Conservation (phyloP, 176 grass and related monocot genomes). For the Bonia amplexicaulis region DNA sequence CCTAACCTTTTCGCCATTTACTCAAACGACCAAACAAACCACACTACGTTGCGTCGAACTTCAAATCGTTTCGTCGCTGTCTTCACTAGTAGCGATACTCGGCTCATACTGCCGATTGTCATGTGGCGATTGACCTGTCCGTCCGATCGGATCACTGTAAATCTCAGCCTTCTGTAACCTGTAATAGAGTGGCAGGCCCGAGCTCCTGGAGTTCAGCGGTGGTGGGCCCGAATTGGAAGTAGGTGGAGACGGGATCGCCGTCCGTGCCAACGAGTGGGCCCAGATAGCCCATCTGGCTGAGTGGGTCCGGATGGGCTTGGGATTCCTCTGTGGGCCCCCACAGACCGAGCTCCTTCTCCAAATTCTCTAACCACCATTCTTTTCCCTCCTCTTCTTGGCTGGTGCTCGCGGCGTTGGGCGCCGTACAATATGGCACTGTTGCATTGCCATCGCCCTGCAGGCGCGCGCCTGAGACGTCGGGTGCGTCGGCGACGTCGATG, state of each 20-base stretch:
- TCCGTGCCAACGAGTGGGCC: background rate
- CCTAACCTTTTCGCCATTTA: background rate
- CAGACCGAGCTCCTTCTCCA: conserved; percentile 76
- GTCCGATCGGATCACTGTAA: background rate
- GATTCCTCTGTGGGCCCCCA: conserved; percentile 28
- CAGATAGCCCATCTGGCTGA: background rate
- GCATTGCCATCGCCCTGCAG: background rate
- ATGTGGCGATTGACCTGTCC: background rate
- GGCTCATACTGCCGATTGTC: background rate
- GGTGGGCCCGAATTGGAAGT: background rate
- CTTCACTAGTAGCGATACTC: background rate
- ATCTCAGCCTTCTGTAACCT: background rate
- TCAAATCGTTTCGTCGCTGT: background rate
- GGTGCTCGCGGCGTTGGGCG: background rate
- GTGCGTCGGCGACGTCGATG: conserved; percentile 25
- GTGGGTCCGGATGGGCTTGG: conserved; percentile 10
- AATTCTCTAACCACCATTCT: conserved; percentile 55
- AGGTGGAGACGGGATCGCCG: conserved; percentile 9
- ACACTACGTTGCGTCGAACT: background rate
- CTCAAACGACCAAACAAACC: background rate
- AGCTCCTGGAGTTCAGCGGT: background rate
- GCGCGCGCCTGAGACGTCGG: background rate
- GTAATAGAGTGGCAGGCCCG: background rate
- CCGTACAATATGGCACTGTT: conserved; percentile 19
- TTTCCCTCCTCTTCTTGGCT: conserved; percentile 15